A percentile compares a stretch with the other conserved stretches of the same genome.
These are phyloP conservation scores for Rhizopogon vulgaris DNA, from an alignment of 768 basidiomycete species.

Conservation along the genomic window DNA sequence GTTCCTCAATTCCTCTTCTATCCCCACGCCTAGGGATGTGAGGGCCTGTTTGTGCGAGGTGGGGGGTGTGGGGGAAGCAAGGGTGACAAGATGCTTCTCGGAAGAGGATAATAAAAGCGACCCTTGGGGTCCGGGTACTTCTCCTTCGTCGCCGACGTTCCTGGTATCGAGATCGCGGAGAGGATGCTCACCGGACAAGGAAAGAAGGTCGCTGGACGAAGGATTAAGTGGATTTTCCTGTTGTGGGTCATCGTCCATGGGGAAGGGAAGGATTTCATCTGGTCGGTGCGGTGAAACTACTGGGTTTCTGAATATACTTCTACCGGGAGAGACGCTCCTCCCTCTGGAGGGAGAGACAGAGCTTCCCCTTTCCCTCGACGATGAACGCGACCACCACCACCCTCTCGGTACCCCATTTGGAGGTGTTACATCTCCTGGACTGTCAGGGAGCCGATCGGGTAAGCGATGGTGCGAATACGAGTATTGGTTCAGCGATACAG, in stretches of 20 bases:
- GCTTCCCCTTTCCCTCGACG: no score
- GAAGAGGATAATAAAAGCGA: neutral
- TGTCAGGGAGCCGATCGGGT: neutral
- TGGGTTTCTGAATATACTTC: neutral
- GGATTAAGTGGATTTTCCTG: neutral
- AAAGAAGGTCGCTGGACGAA: neutral
- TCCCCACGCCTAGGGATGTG: neutral
- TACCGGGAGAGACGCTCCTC: no score
- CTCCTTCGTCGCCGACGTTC: no score
- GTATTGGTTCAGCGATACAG: neutral
- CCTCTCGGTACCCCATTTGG: neutral
- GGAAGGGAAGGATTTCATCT: neutral
- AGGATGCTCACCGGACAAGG: neutral
- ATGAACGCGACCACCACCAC: neutral
- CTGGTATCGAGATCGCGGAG: neutral
- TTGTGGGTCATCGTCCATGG: no score
- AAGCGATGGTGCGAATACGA: neutral
- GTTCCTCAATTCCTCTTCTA: neutral
- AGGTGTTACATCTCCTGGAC: neutral
- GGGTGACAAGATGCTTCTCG: neutral
- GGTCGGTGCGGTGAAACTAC: neutral
- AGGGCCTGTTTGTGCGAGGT: neutral
- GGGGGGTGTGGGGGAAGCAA: neutral
- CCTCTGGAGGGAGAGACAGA: neutral
- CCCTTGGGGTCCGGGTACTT: no score